Percentiles rank a stretch among this genome's conserved stretches.
phyloP scores from a whole-genome alignment of 306 rosid species.

The Luffa acutangula region DNA sequence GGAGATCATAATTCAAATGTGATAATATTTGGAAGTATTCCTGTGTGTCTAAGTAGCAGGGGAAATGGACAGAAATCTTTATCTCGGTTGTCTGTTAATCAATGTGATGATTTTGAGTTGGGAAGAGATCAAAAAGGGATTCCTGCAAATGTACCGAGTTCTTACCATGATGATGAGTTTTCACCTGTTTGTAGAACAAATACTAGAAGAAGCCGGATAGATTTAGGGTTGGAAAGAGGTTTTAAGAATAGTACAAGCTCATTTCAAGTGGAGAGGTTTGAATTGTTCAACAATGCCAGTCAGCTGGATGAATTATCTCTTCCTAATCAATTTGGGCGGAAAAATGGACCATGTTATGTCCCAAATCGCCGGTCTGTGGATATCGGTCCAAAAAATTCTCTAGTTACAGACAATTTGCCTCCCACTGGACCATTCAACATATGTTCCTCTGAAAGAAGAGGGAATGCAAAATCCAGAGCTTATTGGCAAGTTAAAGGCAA shows the following conservation, averaged over 20 bases:
- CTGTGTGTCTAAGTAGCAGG: background rate
- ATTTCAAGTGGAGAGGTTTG: background rate
- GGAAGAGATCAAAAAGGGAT: background rate
- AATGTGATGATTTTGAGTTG: background rate
- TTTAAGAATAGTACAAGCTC: background rate
- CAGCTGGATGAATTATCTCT: background rate
- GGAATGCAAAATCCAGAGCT: background rate
- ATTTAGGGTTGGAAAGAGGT: background rate
- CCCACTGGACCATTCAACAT: constrained; percentile 29
- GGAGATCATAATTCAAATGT: background rate
- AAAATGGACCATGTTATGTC: background rate
- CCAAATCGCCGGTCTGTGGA: background rate
- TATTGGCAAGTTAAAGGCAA: background rate
- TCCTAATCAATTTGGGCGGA: constrained; percentile 16
- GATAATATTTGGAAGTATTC: constrained; percentile 9
- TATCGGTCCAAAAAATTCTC: background rate
- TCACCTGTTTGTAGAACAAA: background rate
- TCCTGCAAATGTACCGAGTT: background rate
- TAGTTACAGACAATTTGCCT: background rate
- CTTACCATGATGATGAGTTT: background rate
- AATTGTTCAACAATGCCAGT: background rate
- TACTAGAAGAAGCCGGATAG: background rate
- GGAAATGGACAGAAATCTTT: background rate
- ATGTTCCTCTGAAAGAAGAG: constrained; percentile 18
- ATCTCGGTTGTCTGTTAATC: background rate